These are phyloP conservation scores for Xylariomycetidae sp. DNA, from an alignment of 2,329 filamentous ascomycete genomes.

Conservation along the genomic window DNA sequence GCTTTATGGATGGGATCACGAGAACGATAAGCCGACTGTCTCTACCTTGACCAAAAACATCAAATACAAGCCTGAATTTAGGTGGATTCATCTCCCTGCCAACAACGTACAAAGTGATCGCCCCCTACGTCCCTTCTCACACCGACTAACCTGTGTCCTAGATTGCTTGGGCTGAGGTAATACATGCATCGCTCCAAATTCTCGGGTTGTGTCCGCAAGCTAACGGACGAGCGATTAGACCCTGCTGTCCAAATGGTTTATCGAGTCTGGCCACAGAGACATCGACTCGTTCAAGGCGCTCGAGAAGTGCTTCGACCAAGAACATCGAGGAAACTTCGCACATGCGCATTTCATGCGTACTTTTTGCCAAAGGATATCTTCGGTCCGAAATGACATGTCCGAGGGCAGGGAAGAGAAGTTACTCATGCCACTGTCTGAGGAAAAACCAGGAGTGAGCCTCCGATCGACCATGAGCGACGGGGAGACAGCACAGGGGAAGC, in stretches of 20 bases:
- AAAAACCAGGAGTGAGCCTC: conserved; percentile 18
- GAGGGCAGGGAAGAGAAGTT: conserved; percentile 27
- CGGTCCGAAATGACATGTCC: conserved; percentile 23
- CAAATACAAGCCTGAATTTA: conserved; percentile 40
- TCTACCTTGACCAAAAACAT: conserved; percentile 38
- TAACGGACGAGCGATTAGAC: conserved; percentile 23
- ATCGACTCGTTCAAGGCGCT: conserved; percentile 58
- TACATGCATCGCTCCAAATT: conserved; percentile 1
- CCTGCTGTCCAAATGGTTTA: conserved; percentile 57
- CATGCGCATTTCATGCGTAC: conserved; percentile 60
- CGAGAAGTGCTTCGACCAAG: conserved; percentile 55
- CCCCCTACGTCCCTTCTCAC: conserved; percentile 4
- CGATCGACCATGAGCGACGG: conserved; percentile 12
- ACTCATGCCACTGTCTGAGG: conserved; percentile 23
- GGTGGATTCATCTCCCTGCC: conserved; percentile 48
- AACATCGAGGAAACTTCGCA: conserved; percentile 50
- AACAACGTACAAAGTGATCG: conserved; percentile 34
- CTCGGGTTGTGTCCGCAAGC: conserved; percentile 8
- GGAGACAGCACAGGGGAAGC: conserved; percentile 13
- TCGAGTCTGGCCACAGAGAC: conserved; percentile 56
- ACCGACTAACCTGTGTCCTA: conserved; percentile 26
- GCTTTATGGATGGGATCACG: conserved; percentile 42
- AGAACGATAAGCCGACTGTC: conserved; percentile 40
- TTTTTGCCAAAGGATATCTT: conserved; percentile 44
- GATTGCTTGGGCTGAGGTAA: conserved; percentile 54